A percentile compares a stretch with the other conserved stretches of the same genome.
These are phyloP conservation scores for Cadophora sp. DNA, from an alignment of 2,329 filamentous ascomycete genomes.

Conservation along the genomic window DNA sequence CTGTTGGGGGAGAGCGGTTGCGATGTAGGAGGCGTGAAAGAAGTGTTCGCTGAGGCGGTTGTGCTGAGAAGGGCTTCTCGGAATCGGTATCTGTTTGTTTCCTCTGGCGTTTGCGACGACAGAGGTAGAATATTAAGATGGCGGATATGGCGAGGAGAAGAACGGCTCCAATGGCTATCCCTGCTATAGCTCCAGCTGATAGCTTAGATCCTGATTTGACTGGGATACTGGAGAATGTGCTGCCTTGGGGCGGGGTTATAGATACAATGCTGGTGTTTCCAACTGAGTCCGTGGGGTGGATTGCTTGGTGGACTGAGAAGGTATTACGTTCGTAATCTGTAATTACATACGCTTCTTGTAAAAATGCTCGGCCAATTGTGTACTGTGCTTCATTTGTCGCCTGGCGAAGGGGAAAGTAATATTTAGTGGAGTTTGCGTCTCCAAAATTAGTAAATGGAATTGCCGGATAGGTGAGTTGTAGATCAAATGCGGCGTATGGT, in stretches of 20 bases:
- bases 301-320: slow-evolving; percentile 45
- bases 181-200: slow-evolving; percentile 36
- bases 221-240: slow-evolving; percentile 40
- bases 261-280: slow-evolving; percentile 37
- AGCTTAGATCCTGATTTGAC: slow-evolving; percentile 8
- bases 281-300: slow-evolving; percentile 39
- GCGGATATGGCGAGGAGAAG: slow-evolving; percentile 26
- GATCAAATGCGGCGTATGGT: slow-evolving; percentile 46
- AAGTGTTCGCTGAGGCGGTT: slow-evolving; percentile 53
- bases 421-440: slow-evolving; percentile 43
- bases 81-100: slow-evolving; percentile 38
- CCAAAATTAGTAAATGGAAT: slow-evolving; percentile 56
- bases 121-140: slow-evolving; percentile 31
- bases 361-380: slow-evolving; percentile 45
- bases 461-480: slow-evolving; percentile 41
- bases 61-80: slow-evolving; percentile 40
- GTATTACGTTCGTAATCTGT: slow-evolving; percentile 45
- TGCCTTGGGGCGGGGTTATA: slow-evolving; percentile 31
- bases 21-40: slow-evolving; percentile 51
- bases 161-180: slow-evolving; percentile 36
- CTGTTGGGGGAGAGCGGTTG: slow-evolving; percentile 53
- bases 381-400: slow-evolving; percentile 43
- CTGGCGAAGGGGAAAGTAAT: slow-evolving; percentile 47
- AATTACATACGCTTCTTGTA: slow-evolving; percentile 48
- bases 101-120: slow-evolving; percentile 26